phyloP scores from a whole-genome alignment of 805 yeast genomes.

The Cyberlindnera japonica region DNA sequence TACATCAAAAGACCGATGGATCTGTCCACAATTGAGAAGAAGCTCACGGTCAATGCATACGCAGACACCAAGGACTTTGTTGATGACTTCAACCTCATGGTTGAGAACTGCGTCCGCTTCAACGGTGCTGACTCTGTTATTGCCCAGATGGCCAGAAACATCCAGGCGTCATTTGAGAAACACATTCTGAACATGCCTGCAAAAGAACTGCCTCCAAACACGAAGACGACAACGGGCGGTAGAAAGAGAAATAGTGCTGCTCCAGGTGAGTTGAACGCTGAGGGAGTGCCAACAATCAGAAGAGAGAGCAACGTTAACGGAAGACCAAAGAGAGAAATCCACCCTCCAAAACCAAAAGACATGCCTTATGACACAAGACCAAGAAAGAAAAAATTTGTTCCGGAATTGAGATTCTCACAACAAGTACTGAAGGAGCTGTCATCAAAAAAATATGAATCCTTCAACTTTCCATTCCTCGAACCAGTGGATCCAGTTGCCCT shows the following conservation, averaged over 20 bases:
- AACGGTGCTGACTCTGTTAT: conserved; percentile 83
- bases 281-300: conserved; percentile 62
- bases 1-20: conserved; percentile 90
- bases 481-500: conserved; percentile 96
- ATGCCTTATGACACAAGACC: conserved; percentile 90
- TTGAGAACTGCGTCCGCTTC: conserved; percentile 73
- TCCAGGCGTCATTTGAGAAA: conserved; percentile 89
- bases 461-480: conserved; percentile 83
- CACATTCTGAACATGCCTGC: conserved; percentile 92
- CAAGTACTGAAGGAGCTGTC: conserved; percentile 77
- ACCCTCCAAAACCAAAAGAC: conserved; percentile 94
- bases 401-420: conserved; percentile 83
- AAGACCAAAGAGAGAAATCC: conserved; percentile 92
- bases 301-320: conserved; percentile 69
- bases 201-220: conserved; percentile 35
- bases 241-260: conserved; percentile 27
- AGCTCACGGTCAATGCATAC: conserved; percentile 67
- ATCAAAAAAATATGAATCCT: conserved; percentile 77
- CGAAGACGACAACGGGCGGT: conserved; percentile 16
- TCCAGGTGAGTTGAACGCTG: conserved; percentile 31
- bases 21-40: conserved; percentile 82
- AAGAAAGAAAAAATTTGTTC: conserved; percentile 83
- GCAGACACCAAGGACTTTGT: conserved; percentile 63
- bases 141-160: conserved; percentile 85
- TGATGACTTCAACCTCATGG: conserved; percentile 81